Conservation (phyloP, 257 asterid species). For the Jacaranda mimosifolia region DNA sequence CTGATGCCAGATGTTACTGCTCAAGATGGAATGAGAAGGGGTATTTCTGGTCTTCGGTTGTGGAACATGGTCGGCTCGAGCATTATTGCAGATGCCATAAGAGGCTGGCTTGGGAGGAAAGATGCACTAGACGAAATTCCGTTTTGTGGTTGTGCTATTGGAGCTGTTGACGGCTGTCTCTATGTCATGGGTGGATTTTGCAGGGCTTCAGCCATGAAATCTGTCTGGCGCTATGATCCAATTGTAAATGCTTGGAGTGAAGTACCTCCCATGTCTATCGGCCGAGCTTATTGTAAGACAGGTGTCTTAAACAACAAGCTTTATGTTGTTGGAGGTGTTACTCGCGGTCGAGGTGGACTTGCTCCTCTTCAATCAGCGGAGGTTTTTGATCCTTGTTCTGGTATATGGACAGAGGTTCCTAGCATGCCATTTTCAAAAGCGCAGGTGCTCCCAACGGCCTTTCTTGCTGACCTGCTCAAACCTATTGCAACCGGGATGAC, state of each 20-base stretch:
- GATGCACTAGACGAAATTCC: constrained; percentile 71
- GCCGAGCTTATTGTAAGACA: constrained; percentile 85
- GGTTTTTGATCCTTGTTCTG: constrained; percentile 77
- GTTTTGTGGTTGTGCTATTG: constrained; percentile 85
- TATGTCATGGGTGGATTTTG: constrained; percentile 87
- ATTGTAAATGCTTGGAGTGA: constrained; percentile 71
- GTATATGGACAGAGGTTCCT: constrained; percentile 77
- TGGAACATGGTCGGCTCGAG: constrained; percentile 69
- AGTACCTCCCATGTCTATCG: constrained; percentile 72
- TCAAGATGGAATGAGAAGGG: constrained; percentile 54
- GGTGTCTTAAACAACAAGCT: constrained; percentile 77
- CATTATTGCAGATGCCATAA: constrained; percentile 57
- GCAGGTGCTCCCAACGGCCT: constrained; percentile 79
- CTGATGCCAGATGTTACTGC: constrained; percentile 62
- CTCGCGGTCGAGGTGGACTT: constrained; percentile 74
- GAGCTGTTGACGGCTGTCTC: constrained; percentile 80
- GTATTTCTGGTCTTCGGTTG: constrained; percentile 57
- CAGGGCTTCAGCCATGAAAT: constrained; percentile 62
- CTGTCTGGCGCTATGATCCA: constrained; percentile 82
- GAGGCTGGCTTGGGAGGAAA: constrained; percentile 74
- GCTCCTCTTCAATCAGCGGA: constrained; percentile 89
- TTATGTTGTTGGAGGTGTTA: constrained; percentile 90
- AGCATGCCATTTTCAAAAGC: constrained; percentile 92
- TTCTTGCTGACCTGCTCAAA: constrained; percentile 84
- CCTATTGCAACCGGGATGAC: constrained; percentile 96